These are phyloP conservation scores for Leishmania martiniquensis DNA, from an alignment of 208 protist genomes.

Conservation along the genomic window DNA sequence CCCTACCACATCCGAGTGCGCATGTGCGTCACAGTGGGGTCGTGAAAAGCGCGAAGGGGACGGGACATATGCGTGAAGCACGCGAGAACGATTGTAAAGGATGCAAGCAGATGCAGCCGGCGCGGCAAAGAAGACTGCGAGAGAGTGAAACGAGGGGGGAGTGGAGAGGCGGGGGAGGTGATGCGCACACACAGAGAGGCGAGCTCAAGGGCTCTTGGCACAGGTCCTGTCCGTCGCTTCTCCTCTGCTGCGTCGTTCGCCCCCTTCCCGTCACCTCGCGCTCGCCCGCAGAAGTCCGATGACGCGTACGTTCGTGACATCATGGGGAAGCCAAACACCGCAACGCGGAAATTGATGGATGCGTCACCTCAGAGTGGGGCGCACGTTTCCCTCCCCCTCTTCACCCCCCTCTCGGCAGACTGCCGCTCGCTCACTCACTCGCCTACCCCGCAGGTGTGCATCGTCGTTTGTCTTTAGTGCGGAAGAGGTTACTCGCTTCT, in stretches of 20 bases:
- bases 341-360: not conserved
- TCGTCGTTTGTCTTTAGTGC: conserved; percentile 2
- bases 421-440: not conserved
- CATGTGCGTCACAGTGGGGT: not conserved
- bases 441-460: not conserved
- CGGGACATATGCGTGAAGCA: not conserved
- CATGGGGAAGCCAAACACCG: not conserved
- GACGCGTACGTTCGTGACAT: not conserved
- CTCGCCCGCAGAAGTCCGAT: not conserved
- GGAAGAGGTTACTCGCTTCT: not conserved
- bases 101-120: not conserved
- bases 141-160: not conserved
- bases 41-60: not conserved
- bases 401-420: not conserved
- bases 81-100: not conserved
- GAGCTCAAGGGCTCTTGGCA: not conserved
- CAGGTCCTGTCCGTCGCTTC: not conserved
- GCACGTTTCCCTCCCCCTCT: not conserved
- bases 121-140: not conserved
- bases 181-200: not conserved
- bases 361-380: not conserved
- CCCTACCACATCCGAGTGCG: not conserved
- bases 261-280: not conserved
- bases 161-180: not conserved
- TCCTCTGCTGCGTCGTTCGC: not conserved